Percentiles rank a stretch among this genome's conserved stretches.
These are phyloP conservation scores for Clonostachys sp. DNA, from an alignment of 2,329 filamentous ascomycete species.

Conservation along the genomic window DNA sequence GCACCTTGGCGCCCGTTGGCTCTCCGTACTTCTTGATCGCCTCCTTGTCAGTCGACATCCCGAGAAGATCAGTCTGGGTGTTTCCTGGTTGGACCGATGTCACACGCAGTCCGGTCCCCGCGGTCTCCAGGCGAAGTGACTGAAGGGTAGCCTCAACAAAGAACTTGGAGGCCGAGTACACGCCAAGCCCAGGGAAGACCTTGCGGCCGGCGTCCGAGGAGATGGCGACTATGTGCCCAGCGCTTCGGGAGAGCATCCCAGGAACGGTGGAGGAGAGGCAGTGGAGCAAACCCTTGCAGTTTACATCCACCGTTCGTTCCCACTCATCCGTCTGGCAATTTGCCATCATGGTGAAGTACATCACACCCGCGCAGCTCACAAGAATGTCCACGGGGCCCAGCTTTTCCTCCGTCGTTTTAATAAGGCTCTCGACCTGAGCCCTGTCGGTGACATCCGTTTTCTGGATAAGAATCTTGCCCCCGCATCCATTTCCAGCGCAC, in stretches of 20 bases:
- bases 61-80: slow-evolving; percentile 66
- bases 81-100: slow-evolving; percentile 77
- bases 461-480: slow-evolving; percentile 63
- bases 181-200: slow-evolving; percentile 75
- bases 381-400: slow-evolving; percentile 74
- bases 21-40: slow-evolving; percentile 76
- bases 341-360: slow-evolving; percentile 88
- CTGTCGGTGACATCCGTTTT: slow-evolving; percentile 70
- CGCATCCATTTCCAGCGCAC: slow-evolving; percentile 40
- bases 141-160: slow-evolving; percentile 83
- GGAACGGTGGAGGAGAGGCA: slow-evolving; percentile 67
- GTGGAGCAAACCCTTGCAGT: slow-evolving; percentile 79
- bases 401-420: slow-evolving; percentile 51
- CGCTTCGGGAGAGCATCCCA: slow-evolving; percentile 63
- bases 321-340: slow-evolving; percentile 71
- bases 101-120: slow-evolving; percentile 66
- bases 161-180: slow-evolving; percentile 81
- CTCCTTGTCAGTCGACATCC: slow-evolving; percentile 71
- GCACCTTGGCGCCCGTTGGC: slow-evolving; percentile 68
- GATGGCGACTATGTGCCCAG: slow-evolving; percentile 73
- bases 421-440: slow-evolving; percentile 61
- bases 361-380: slow-evolving; percentile 77
- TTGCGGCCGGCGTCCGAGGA: slow-evolving; percentile 80
- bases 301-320: slow-evolving; percentile 79
- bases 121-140: slow-evolving; percentile 69